Evolutionary conservation across 345 rosid species (phyloP).

Genomic region (Noccaea bulbosa): DNA sequence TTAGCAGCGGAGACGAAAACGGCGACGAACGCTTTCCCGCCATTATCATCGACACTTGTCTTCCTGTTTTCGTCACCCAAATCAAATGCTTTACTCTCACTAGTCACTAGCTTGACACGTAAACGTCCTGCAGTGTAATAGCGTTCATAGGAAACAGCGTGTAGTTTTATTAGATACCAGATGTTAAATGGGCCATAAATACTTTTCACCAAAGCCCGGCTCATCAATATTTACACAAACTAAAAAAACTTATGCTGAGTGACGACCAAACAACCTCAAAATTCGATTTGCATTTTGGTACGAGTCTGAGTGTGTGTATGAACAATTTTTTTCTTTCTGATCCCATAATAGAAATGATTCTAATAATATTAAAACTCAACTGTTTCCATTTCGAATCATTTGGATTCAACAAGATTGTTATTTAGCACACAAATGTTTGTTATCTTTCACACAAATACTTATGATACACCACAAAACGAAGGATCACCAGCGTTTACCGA

Average conservation of each 20-base stretch:
- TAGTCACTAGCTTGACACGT: neutral
- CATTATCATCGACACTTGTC: constrained; percentile 29
- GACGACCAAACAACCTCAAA: neutral
- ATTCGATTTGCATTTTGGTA: neutral
- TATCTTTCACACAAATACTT: constrained; percentile 11
- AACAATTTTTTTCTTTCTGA: too few species aligned
- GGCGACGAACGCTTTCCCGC: constrained; percentile 61
- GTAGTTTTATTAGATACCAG: neutral
- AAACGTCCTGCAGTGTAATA: constrained; percentile 21
- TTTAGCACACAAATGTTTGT: neutral
- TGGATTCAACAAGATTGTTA: neutral
- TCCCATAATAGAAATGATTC: too few species aligned
- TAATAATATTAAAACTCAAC: too few species aligned
- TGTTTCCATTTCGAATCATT: neutral
- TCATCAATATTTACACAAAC: neutral
- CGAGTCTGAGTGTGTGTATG: neutral
- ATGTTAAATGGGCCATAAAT: neutral
- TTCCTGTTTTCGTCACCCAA: constrained; percentile 16
- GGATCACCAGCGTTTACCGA: constrained; percentile 1
- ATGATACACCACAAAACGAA: neutral
- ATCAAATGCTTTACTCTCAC: constrained; percentile 25
- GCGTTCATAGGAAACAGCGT: neutral
- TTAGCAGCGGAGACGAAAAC: constrained; percentile 43
- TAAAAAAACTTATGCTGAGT: too few species aligned
- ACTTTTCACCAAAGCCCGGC: neutral